Conservation (phyloP, 805 yeast genomes). For the Saturnispora silvae region DNA sequence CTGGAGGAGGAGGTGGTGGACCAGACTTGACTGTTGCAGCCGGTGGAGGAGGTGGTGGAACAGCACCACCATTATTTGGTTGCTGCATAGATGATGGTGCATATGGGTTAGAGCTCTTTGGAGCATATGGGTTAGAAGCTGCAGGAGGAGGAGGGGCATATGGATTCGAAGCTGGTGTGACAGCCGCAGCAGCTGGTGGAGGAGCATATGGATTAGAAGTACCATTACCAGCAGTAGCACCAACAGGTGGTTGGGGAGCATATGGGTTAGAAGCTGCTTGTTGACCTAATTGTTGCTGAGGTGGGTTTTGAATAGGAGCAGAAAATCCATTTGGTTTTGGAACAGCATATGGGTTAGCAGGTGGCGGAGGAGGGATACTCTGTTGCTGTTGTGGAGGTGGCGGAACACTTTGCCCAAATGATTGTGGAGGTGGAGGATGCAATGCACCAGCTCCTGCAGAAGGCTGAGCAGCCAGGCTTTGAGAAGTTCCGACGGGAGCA, state of each 20-base stretch:
- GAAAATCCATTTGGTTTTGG: conserved; percentile 7
- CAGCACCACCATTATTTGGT: not conserved
- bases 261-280: not conserved
- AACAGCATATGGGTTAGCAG: not conserved
- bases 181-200: not conserved
- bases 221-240: conserved; percentile 11
- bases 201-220: not conserved
- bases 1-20: conserved; percentile 10
- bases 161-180: not conserved
- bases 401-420: not conserved
- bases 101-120: conserved; percentile 1
- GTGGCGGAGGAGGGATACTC: not conserved
- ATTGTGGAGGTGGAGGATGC: not conserved
- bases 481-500: conserved; percentile 22
- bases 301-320: conserved; percentile 13
- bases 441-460: conserved; percentile 3
- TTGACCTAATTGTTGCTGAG: conserved; percentile 1
- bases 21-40: conserved; percentile 2
- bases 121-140: conserved; percentile 7
- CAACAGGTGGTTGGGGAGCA: conserved; percentile 11
- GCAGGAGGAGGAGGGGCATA: conserved; percentile 1
- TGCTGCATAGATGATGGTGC: not conserved
- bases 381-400: not conserved
- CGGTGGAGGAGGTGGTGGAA: conserved; percentile 10
- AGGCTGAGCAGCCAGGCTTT: conserved; percentile 6